phyloP scores from a whole-genome alignment of 2,329 filamentous ascomycete genomes.

The Fusarium pseudograminearum region DNA sequence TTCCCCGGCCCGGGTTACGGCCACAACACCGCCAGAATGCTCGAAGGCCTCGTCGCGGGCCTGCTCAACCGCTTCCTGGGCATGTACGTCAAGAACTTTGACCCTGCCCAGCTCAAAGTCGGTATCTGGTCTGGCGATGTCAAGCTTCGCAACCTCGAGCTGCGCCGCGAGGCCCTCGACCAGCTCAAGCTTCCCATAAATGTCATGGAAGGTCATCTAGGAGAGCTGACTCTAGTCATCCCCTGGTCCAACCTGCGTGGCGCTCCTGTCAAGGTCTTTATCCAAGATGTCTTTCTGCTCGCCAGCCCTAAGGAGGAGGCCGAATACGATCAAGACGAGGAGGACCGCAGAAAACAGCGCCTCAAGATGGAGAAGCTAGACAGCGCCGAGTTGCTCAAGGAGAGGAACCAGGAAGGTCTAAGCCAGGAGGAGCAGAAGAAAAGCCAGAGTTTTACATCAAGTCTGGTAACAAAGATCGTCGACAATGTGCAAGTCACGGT shows the following conservation, averaged over 20 bases:
- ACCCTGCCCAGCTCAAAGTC: constrained; percentile 96
- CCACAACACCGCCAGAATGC: constrained; percentile 76
- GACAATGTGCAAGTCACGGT: constrained; percentile 98
- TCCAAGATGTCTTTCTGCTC: constrained; percentile 96
- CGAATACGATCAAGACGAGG: constrained; percentile 92
- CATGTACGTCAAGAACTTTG: constrained; percentile 99
- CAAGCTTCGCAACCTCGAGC: constrained; percentile 90
- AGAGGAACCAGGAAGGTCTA: constrained; percentile 91
- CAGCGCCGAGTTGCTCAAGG: constrained; percentile 93
- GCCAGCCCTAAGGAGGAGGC: constrained; percentile 96
- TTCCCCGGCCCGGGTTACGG: constrained; percentile 79
- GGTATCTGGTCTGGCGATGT: constrained; percentile 99
- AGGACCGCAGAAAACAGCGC: constrained; percentile 85
- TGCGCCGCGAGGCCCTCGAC: constrained; percentile 94
- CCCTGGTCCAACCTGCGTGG: constrained; percentile 97
- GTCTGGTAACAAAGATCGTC: constrained; percentile 93
- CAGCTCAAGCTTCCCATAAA: constrained; percentile 97
- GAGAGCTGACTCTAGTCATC: constrained; percentile 90
- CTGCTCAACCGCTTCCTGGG: constrained; percentile 99
- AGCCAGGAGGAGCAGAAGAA: constrained; percentile 96
- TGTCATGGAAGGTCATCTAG: constrained; percentile 94
- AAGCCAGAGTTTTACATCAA: constrained; percentile 97
- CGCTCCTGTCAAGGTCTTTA: constrained; percentile 92
- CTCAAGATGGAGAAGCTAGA: constrained; percentile 99
- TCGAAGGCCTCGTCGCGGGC: constrained; percentile 96